Evolutionary conservation across 257 asterid genomes (phyloP), one percentile per base, ranked within the genome.

Genomic region (Salvia splendens): DNA sequence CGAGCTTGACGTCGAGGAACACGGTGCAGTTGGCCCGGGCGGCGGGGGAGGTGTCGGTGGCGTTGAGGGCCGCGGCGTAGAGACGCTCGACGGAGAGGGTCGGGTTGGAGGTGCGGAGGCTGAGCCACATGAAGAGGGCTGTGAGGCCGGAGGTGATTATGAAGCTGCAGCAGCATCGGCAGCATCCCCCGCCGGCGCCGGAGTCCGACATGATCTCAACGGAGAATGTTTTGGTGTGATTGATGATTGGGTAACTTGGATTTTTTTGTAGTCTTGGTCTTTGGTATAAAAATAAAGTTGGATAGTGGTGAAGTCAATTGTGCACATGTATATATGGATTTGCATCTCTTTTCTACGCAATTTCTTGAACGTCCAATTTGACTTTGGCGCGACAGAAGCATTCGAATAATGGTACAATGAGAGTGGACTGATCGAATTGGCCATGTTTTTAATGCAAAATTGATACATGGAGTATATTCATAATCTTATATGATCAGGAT

Each of bases 51-150:
- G 64, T 42, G n/a, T 62, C 65, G 65, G 87, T 42, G 42, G 5
- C 6, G 75, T 85, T 83, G 72, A 89, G 95, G 66, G 84, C 73
- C 10, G 89, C 87, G 16, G 87, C 62, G 73, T 78, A 79, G 6
- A 89, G 12, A 6, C 20, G 17, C 33, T 51, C 57, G 57, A 51
- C 67, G 43, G 87, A 82, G 75, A 84, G 81, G 1, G 74, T 73
- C 64, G 96, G 96, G 1, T 75, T 70, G 4, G 86, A 64, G 35
- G 90, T 79, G 3, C 95, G 88, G 6, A 89, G 86, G 71, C 87
- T 81, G 35, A 86, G 87, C 95, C 90, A 89, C 75, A 85, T 24
- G 86, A 89, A 89, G 49, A 89, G 89, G 6, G 90, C 95, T 30
- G 90, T 73, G 46, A 89, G 78, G 49, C 92, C 95, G 49, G 86